Percentiles rank a stretch among this genome's conserved stretches.
Conservation (phyloP, 2,329 filamentous ascomycete genomes). For the Fonsecaea multimorphosa region DNA sequence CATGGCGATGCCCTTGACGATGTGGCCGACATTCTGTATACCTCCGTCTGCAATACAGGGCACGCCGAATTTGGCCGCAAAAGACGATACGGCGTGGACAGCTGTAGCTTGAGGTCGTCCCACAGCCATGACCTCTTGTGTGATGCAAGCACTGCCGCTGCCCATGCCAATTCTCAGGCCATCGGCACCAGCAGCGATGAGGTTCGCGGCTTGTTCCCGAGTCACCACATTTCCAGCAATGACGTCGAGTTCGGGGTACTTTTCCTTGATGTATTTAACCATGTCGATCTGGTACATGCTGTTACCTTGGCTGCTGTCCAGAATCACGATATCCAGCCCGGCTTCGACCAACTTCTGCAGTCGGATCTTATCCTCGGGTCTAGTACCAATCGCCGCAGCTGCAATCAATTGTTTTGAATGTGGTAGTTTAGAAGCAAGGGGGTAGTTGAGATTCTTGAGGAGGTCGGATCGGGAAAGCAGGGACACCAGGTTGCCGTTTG, state of each 20-base stretch:
- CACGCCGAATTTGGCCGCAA: constrained; percentile 91
- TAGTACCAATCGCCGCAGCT: constrained; percentile 92
- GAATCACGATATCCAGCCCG: constrained; percentile 90
- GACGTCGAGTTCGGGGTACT: constrained; percentile 84
- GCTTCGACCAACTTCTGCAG: constrained; percentile 89
- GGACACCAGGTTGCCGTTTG: constrained; percentile 82
- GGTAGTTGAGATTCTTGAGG: constrained; percentile 98
- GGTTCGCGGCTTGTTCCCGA: constrained; percentile 86
- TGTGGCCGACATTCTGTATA: constrained; percentile 98
- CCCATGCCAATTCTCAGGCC: constrained; percentile 99
- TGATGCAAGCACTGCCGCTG: constrained; percentile 96
- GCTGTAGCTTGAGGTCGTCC: constrained; percentile 93
- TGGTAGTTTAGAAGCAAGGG: constrained; percentile 91
- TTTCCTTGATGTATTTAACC: constrained; percentile 93
- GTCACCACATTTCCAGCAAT: constrained; percentile 99
- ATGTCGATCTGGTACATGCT: constrained; percentile 98
- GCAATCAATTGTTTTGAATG: constrained; percentile 97
- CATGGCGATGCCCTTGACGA: constrained; percentile 95
- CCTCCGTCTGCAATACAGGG: constrained; percentile 98
- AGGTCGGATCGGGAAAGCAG: constrained; percentile 93
- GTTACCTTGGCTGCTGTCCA: constrained; percentile 97
- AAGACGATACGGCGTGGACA: constrained; percentile 86
- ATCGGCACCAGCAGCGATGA: constrained; percentile 94
- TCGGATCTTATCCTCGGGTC: constrained; percentile 87
- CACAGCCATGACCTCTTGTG: constrained; percentile 99